A percentile compares a stretch with the other conserved stretches of the same genome.
phyloP scores from a whole-genome alignment of 495 filamentous ascomycete species.

The Pyrenopolyporus hunteri region DNA sequence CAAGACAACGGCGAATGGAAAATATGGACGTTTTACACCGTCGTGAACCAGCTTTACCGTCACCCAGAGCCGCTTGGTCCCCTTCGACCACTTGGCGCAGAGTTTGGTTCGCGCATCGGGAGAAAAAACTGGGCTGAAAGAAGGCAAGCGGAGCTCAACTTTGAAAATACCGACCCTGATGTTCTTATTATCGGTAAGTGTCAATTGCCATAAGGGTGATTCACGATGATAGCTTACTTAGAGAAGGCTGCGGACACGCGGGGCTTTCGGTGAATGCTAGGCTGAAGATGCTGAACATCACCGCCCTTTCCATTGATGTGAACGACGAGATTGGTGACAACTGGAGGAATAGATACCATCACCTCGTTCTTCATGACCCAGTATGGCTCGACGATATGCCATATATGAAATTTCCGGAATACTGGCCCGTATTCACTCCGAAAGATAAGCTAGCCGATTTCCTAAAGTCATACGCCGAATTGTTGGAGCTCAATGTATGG shows the following conservation, averaged over 20 bases:
- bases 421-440: constrained; percentile 75
- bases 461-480: constrained; percentile 73
- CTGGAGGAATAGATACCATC: constrained; percentile 73
- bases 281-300: constrained; percentile 72
- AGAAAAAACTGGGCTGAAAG: constrained; percentile 71
- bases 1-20: constrained; percentile 62
- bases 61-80: constrained; percentile 58
- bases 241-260: constrained; percentile 60
- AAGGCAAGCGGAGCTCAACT: constrained; percentile 61
- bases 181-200: constrained; percentile 70
- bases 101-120: constrained; percentile 52
- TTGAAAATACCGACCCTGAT: constrained; percentile 61
- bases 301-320: constrained; percentile 68
- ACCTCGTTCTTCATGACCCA: constrained; percentile 74
- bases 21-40: constrained; percentile 69
- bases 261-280: constrained; percentile 71
- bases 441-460: constrained; percentile 84
- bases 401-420: constrained; percentile 70
- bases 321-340: constrained; percentile 74
- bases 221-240: constrained; percentile 12
- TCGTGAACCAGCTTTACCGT: constrained; percentile 58
- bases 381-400: constrained; percentile 80
- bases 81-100: constrained; percentile 57
- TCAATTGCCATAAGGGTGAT: not conserved
- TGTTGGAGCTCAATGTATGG: constrained; percentile 83